Evolutionary conservation across 140 eudicot species (phyloP), one percentile per base, ranked within the genome.

Genomic region (Bidens hawaiensis): DNA sequence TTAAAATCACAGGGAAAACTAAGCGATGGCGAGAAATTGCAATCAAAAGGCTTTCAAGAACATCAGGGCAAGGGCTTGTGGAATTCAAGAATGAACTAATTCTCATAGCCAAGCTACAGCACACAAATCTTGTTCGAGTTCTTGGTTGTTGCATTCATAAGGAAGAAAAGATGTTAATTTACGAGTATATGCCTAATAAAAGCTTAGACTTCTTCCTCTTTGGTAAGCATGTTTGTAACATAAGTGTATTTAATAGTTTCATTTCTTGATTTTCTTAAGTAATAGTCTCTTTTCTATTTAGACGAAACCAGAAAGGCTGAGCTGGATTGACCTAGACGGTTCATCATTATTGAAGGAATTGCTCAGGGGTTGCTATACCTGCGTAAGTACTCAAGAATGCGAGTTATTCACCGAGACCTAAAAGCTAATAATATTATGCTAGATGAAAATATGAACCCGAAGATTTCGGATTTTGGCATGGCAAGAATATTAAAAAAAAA

Each of bases 391-490:
- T 57, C 63, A 30, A 57, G 63, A 57, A 57, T 30, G 63, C 25
- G 45, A 17, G 63, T 57, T 18, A 57, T 57, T 57, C 63, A 57
- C 9, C 16, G 63, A 57, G 46, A 57, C 13, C 27, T 57, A 17
- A 57, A 57, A 16, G 63, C 63, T 30, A 57, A 17, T 73, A 41
- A 60, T 60, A 33, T 31, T 23, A 48, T 80, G 13, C 53, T 83
- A 43, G 86, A 83, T 53, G 78, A 65, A 17, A 71, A 40, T 30
- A 80, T 83, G 87, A 77, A 77, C 33, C 87, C 91, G 5, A 84
- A 80, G 71, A 84, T 84, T 11, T 58, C 84, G 19, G 80, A 84
- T 74, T 84, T 80, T 65, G 91, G 91, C 4, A 66, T 80, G 82
- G 91, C 87, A 25, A 80, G 84, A 64, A 78, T 84, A 58, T 80